These are phyloP conservation scores for Harringtonia aguacate DNA, from an alignment of 2,329 filamentous ascomycete genomes.

Conservation along the genomic window DNA sequence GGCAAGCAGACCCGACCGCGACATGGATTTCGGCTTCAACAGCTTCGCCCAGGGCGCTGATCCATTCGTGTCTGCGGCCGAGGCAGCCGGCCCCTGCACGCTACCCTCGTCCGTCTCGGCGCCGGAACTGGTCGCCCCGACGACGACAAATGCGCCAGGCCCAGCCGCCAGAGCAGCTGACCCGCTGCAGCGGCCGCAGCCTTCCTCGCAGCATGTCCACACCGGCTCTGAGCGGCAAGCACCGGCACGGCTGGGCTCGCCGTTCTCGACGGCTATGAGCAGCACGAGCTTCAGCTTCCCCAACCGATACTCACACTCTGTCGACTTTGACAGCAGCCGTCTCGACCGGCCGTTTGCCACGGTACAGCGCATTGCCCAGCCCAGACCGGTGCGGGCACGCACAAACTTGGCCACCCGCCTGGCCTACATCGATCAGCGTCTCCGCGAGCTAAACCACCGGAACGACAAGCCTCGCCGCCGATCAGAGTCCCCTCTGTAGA, in stretches of 20 bases:
- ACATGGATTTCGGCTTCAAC: no score
- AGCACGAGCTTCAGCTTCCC: conserved; percentile 48
- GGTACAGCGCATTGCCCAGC: conserved; percentile 27
- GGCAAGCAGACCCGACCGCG: conserved; percentile 8
- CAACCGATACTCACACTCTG: conserved; percentile 39
- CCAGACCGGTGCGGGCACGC: conserved; percentile 23
- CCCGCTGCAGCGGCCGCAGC: conserved; percentile 17
- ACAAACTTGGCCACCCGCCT: conserved; percentile 39
- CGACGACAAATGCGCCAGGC: no score
- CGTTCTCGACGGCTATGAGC: conserved; percentile 27
- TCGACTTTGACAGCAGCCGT: conserved; percentile 31
- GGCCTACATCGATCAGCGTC: conserved; percentile 47
- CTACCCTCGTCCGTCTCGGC: conserved; percentile 16
- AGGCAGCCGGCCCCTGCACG: background rate
- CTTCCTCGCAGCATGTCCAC: background rate
- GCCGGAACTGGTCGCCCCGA: conserved; percentile 14
- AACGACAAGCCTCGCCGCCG: conserved; percentile 12
- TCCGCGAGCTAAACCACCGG: conserved; percentile 41
- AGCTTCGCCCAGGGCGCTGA: background rate
- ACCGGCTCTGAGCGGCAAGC: background rate
- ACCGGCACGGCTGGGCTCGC: conserved; percentile 41
- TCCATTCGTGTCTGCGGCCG: background rate
- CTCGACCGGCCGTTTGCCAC: conserved; percentile 46
- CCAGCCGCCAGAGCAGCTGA: background rate
- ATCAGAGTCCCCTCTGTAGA: background rate